Evolutionary conservation across 192 early-diverging fungal genomes (phyloP).

Genomic region (Dissophora ornata): DNA sequence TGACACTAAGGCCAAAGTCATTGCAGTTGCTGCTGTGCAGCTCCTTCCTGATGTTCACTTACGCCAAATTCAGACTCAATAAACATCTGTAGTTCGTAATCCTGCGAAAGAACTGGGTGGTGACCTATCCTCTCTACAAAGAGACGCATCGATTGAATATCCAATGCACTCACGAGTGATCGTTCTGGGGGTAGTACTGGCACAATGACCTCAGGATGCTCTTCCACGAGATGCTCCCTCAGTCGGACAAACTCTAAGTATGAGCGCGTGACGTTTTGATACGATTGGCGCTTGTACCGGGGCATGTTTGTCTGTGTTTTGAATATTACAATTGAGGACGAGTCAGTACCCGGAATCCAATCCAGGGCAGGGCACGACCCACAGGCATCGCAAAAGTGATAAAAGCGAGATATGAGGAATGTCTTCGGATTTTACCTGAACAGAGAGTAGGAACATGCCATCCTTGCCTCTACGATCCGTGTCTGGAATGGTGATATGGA

Average conservation of each 20-base stretch:
- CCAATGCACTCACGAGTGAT: slow-evolving; percentile 43
- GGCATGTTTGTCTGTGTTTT: slow-evolving; percentile 59
- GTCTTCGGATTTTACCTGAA: too few relatives aligned
- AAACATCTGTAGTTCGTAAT: slow-evolving; percentile 58
- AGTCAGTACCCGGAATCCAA: background rate
- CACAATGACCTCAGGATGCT: slow-evolving; percentile 57
- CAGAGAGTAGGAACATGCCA: slow-evolving; percentile 45
- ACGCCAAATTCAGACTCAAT: slow-evolving; percentile 59
- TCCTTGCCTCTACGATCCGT: slow-evolving; percentile 36
- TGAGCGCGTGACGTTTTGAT: slow-evolving; percentile 48
- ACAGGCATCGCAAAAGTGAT: too few relatives aligned
- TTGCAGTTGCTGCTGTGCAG: background rate
- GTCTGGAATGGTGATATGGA: slow-evolving; percentile 46
- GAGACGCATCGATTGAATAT: slow-evolving; percentile 48
- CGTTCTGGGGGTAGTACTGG: slow-evolving; percentile 52
- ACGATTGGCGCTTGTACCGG: slow-evolving; percentile 49
- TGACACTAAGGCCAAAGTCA: background rate
- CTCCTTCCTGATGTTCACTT: slow-evolving; percentile 1
- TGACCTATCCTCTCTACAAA: slow-evolving; percentile 50
- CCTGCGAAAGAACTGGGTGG: slow-evolving; percentile 56
- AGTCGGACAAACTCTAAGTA: slow-evolving; percentile 56
- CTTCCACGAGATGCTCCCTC: slow-evolving; percentile 47
- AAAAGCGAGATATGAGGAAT: too few relatives aligned
- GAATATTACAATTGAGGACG: background rate
- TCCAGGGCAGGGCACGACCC: too few relatives aligned